Evolutionary conservation across 2,329 filamentous ascomycete genomes (phyloP).

Genomic region (Rhynchosporium graminicola): DNA sequence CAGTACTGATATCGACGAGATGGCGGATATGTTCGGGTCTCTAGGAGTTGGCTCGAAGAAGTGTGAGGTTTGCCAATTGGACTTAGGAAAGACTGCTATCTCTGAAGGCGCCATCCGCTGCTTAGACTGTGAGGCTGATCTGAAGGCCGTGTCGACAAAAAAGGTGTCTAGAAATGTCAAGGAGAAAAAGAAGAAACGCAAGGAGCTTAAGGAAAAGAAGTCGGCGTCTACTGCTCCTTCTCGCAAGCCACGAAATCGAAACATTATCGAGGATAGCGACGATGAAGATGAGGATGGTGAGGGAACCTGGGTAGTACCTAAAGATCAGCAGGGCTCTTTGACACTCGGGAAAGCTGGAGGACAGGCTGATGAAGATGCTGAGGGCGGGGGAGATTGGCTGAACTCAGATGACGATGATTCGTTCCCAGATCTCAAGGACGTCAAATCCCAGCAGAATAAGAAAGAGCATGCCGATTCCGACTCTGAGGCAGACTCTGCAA

Average conservation of each 20-base stretch:
- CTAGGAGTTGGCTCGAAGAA: constrained; percentile 55
- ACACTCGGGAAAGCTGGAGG: constrained; percentile 79
- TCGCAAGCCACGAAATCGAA: constrained; percentile 53
- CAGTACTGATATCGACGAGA: constrained; percentile 67
- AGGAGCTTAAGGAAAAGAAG: constrained; percentile 35
- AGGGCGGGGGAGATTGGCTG: constrained; percentile 81
- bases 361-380: constrained; percentile 82
- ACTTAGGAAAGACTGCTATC: constrained; percentile 36
- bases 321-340: constrained; percentile 60
- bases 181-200: constrained; percentile 43
- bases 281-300: constrained; percentile 64
- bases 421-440: constrained; percentile 43
- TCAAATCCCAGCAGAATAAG: constrained; percentile 28
- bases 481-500: constrained; percentile 41
- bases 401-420: constrained; percentile 60
- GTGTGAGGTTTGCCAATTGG: constrained; percentile 40
- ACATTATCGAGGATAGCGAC: constrained; percentile 65
- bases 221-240: constrained; percentile 42
- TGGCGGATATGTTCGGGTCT: constrained; percentile 84
- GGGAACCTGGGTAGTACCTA: constrained; percentile 78
- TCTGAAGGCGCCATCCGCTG: constrained; percentile 60
- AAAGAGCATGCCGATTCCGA: constrained; percentile 37
- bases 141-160: constrained; percentile 60
- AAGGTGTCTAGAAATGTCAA: constrained; percentile 43
- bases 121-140: constrained; percentile 71